Evolutionary conservation across 805 yeast species (phyloP), one percentile per base, ranked within the genome.

Genomic region (Candida khao-thaluensis): DNA sequence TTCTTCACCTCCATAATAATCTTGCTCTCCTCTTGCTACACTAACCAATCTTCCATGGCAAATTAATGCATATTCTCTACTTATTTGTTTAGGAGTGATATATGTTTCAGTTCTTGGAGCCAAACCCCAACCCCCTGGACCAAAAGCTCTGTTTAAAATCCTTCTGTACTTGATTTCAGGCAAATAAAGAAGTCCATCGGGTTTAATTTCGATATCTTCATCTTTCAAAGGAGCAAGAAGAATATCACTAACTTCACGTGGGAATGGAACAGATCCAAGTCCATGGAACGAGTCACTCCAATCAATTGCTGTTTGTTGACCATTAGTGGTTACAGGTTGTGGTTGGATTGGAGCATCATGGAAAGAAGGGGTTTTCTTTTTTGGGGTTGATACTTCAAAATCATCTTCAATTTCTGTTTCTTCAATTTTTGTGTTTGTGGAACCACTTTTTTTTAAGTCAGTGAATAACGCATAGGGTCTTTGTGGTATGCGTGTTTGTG

Each of bases 111-210:
- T 81, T 40, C 99, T 70, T 8, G 99, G 98, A 1, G 95, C 96
- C 40, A 93, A 69, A 1, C 98, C 98, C 99, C 99, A 93, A 2
- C 95, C 97, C 18, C 99, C 99, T 5, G 99, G 96, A 3, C 99
- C 99, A 69, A 93, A 91, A 0, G 98, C 95, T 26, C 73, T 72
- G 62, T 91, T 91, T 49, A 93, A 64, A 16, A 90, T 82, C 31
- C 99, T 75, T 48, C 99, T 77, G 58, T 93, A 93, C 58, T 91
- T 91, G 64, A 93, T 93, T 59, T 93, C 99, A 0, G 99, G 99
- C 32, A 93, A 67, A 53, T 87, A 93, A 6, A 93, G 61, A 36
- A 93, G 67, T 11, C 98, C 98, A 59, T 93, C 99, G 1, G 98
- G 98, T 44, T 91, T 93, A 48, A 93, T 84, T 59, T 93, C 99